Evolutionary conservation across 345 rosid species (phyloP).

Genomic region (Eucalyptus regnans): DNA sequence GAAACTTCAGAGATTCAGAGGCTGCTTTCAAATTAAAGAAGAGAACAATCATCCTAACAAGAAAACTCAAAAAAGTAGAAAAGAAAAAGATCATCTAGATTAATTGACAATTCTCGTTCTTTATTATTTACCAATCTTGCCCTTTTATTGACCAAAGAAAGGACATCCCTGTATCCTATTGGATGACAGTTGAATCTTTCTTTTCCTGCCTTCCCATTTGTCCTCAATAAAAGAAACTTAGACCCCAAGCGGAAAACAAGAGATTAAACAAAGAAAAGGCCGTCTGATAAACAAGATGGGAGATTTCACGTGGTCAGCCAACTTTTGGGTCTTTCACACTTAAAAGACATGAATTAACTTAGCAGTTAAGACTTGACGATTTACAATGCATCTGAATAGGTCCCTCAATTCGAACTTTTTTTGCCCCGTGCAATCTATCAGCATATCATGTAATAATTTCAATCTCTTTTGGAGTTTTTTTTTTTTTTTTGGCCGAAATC

Average conservation of each 20-base stretch:
- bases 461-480: background rate
- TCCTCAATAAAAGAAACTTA: background rate
- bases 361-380: background rate
- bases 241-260: background rate
- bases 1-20: background rate
- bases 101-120: background rate
- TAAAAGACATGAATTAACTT: background rate
- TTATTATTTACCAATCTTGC: background rate
- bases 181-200: background rate
- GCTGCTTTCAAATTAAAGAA: background rate
- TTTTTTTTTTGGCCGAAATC: background rate
- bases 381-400: background rate
- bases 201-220: background rate
- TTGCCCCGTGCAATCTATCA: background rate
- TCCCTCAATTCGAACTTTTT: background rate
- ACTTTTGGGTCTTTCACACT: background rate
- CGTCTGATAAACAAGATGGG: background rate
- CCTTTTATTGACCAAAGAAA: background rate
- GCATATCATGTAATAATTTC: background rate
- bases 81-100: background rate
- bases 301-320: background rate
- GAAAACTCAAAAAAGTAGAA: background rate
- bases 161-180: background rate
- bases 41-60: background rate
- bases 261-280: background rate